These are phyloP conservation scores for Fagus sylvatica DNA, from an alignment of 306 rosid genomes.

Conservation along the genomic window DNA sequence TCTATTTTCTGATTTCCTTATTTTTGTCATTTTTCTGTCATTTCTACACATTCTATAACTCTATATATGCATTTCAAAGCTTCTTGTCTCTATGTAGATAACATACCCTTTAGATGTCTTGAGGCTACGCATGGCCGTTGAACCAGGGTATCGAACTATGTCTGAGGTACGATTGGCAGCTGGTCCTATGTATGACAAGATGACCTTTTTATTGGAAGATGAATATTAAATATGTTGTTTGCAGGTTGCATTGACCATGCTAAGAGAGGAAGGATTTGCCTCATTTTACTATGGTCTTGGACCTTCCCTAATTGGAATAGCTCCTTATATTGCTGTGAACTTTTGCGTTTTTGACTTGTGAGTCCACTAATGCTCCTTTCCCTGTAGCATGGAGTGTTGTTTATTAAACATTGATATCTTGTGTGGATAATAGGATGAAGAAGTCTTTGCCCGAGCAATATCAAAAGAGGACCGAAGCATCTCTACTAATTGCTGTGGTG, in stretches of 20 bases:
- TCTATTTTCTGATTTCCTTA: neutral
- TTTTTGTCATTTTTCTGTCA: neutral
- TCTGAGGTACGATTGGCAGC: constrained; percentile 63
- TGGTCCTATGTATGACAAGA: constrained; percentile 15
- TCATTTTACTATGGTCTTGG: constrained; percentile 87
- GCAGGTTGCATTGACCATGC: constrained; percentile 83
- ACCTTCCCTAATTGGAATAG: constrained; percentile 82
- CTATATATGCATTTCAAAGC: constrained; percentile 4
- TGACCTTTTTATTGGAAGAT: constrained; percentile 18
- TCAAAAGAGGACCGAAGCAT: constrained; percentile 74
- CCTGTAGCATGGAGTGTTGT: constrained; percentile 17
- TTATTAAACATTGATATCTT: constrained; percentile 15
- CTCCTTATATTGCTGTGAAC: constrained; percentile 95
- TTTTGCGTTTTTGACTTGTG: constrained; percentile 92
- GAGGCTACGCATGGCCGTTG: constrained; percentile 89
- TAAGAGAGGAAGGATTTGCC: constrained; percentile 83
- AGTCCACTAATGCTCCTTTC: constrained; percentile 30
- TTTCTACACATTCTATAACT: neutral
- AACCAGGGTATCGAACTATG: constrained; percentile 89
- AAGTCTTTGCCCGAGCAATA: constrained; percentile 87
- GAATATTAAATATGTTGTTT: constrained; percentile 32
- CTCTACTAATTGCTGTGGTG: constrained; percentile 75
- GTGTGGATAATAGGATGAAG: constrained; percentile 60
- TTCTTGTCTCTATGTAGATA: constrained; percentile 45
- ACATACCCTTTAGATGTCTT: constrained; percentile 92